Conservation (phyloP, 768 basidiomycete species). For the Mycena amicta region DNA sequence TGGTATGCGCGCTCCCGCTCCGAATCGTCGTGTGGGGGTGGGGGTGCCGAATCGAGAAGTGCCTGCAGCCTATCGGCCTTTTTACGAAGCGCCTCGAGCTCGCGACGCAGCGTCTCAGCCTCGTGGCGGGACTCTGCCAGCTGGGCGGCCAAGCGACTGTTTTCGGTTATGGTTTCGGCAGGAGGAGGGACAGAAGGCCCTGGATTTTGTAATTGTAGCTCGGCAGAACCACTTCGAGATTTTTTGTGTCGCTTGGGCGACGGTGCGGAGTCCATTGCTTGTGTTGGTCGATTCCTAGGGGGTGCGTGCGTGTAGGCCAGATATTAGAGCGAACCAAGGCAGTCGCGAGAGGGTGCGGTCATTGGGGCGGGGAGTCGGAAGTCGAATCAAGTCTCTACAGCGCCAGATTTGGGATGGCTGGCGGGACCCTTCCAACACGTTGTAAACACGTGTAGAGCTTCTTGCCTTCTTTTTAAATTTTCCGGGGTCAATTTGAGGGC, state of each 20-base stretch:
- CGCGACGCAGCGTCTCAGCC: constrained; percentile 12
- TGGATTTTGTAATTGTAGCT: not conserved
- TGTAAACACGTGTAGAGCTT: too few species aligned
- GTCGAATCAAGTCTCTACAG: too few species aligned
- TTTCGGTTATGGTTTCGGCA: not conserved
- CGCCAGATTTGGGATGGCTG: too few species aligned
- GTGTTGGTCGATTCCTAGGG: too few species aligned
- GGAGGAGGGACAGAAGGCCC: not conserved
- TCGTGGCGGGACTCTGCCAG: constrained; percentile 19
- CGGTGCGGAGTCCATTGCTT: too few species aligned
- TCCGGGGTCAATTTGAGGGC: too few species aligned
- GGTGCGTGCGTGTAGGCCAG: too few species aligned
- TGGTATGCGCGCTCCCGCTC: constrained; percentile 1
- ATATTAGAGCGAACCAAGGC: too few species aligned
- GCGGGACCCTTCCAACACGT: too few species aligned
- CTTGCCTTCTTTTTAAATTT: too few species aligned
- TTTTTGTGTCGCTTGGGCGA: not conserved
- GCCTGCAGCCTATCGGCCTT: constrained; percentile 18
- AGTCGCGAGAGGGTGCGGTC: too few species aligned
- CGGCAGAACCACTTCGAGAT: not conserved
- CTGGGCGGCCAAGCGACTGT: constrained; percentile 10
- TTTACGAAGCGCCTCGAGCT: constrained; percentile 11
- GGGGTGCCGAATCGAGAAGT: not conserved
- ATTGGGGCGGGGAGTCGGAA: too few species aligned
- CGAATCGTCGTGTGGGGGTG: not conserved